A percentile compares a stretch with the other conserved stretches of the same genome.
Conservation (phyloP, 257 asterid species). For the Ajuga chamaepitys region DNA sequence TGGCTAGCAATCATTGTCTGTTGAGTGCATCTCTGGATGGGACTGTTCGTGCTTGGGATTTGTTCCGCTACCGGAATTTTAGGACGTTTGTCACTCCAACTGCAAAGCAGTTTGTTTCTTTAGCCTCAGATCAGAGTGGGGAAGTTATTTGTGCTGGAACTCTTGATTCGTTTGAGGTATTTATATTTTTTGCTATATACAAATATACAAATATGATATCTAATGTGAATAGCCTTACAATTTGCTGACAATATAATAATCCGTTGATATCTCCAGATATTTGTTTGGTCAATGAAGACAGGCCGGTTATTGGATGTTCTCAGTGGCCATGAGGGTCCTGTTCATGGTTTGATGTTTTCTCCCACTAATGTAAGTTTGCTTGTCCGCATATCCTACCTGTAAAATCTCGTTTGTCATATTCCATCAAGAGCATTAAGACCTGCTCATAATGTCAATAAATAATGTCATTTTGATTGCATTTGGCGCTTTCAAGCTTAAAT, state of each 20-base stretch:
- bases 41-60: constrained; percentile 97
- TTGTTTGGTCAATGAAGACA: constrained; percentile 98
- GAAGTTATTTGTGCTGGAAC: constrained; percentile 99
- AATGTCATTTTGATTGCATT: background rate
- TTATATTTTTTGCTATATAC: constrained; percentile 15
- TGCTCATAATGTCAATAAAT: background rate
- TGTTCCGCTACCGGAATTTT: constrained; percentile 89
- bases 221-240: constrained; percentile 2
- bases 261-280: constrained; percentile 41
- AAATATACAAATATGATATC: constrained; percentile 8
- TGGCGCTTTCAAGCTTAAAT: background rate
- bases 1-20: constrained; percentile 79
- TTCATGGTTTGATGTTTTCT: constrained; percentile 93
- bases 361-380: constrained; percentile 66
- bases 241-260: constrained; percentile 24
- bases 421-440: background rate
- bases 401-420: background rate
- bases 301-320: constrained; percentile 88
- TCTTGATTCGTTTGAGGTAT: constrained; percentile 94
- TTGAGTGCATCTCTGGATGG: constrained; percentile 98
- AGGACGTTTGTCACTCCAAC: constrained; percentile 92
- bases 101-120: constrained; percentile 88
- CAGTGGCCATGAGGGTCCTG: constrained; percentile 98
- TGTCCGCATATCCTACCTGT: background rate
- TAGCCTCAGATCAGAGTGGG: constrained; percentile 92